Percentiles rank a stretch among this genome's conserved stretches.
Conservation (phyloP, 306 rosid genomes). For the Vigna mungo region DNA sequence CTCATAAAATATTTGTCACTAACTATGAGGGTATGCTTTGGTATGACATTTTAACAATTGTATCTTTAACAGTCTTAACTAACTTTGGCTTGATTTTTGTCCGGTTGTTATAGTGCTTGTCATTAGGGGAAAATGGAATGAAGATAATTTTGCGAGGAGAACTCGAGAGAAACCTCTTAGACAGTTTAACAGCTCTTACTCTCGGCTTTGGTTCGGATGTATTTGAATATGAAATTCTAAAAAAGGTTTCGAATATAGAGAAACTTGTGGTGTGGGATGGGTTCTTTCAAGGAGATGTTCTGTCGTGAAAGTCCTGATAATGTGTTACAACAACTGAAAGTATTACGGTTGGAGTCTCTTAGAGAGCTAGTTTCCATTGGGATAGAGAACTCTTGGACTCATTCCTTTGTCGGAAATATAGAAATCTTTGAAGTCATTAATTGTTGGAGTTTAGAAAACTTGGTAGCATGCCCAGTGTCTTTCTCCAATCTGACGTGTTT, state of each 20-base stretch:
- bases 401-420: neutral
- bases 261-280: neutral
- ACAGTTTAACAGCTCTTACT: neutral
- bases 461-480: neutral
- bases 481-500: neutral
- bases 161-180: neutral
- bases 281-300: conserved; percentile 17
- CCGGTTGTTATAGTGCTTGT: too few species aligned
- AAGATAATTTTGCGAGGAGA: neutral
- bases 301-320: neutral
- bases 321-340: neutral
- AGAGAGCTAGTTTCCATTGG: neutral
- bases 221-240: neutral
- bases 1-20: too few species aligned
- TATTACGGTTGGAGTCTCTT: neutral
- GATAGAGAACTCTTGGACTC: neutral
- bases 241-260: neutral
- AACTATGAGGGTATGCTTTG: too few species aligned
- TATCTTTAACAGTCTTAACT: too few species aligned
- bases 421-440: neutral
- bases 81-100: too few species aligned
- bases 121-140: neutral
- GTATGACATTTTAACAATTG: too few species aligned
- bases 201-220: neutral
- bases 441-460: neutral